These are phyloP conservation scores for Calonectria ilicicola DNA, from an alignment of 2,329 filamentous ascomycete species.

Conservation along the genomic window DNA sequence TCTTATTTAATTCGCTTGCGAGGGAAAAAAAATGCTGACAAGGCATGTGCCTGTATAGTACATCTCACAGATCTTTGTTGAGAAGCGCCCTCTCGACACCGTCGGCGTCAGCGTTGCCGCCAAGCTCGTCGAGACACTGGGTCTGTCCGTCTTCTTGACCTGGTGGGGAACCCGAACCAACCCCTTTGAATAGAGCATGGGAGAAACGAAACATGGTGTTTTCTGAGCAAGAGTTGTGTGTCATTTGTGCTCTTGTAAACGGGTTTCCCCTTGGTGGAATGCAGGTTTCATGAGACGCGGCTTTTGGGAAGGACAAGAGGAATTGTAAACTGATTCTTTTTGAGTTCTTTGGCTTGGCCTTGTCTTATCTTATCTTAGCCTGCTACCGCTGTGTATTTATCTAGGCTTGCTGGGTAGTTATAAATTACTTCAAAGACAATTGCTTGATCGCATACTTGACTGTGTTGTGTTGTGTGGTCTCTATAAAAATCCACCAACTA, in stretches of 20 bases:
- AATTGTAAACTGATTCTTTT: neutral
- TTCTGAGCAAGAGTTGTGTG: no score
- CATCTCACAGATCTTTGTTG: slow-evolving; percentile 85
- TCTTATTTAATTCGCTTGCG: neutral
- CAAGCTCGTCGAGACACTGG: slow-evolving; percentile 92
- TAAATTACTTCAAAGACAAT: neutral
- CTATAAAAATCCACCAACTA: neutral
- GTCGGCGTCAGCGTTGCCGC: slow-evolving; percentile 86
- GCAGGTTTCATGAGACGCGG: neutral
- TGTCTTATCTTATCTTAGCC: neutral
- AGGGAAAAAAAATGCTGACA: neutral
- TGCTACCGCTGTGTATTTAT: neutral
- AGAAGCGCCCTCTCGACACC: slow-evolving; percentile 93
- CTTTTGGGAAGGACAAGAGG: neutral
- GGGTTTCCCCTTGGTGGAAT: neutral
- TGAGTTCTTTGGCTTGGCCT: neutral
- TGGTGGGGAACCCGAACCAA: slow-evolving; percentile 98
- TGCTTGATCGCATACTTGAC: neutral
- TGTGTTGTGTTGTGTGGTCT: neutral
- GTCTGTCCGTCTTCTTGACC: slow-evolving; percentile 90
- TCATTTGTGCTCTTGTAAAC: no score
- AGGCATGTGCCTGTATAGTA: slow-evolving; percentile 66
- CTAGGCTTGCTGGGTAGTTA: neutral
- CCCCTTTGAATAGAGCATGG: slow-evolving; percentile 79
- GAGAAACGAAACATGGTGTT: neutral